These are phyloP conservation scores for Candida chauliodis DNA, from an alignment of 805 yeast genomes.

Conservation along the genomic window DNA sequence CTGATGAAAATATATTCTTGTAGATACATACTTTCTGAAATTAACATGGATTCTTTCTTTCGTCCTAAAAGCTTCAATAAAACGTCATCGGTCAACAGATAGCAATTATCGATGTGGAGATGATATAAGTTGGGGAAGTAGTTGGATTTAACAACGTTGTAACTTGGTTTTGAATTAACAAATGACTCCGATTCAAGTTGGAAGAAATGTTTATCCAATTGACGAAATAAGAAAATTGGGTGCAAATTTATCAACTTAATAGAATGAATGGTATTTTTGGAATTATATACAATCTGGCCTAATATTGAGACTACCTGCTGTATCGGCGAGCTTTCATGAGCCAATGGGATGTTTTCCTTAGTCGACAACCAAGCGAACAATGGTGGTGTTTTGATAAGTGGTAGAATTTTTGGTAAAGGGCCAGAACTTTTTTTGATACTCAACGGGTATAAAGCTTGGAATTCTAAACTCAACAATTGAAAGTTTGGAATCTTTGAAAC, in stretches of 20 bases:
- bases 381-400: not conserved
- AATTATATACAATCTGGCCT: not conserved
- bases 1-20: not conserved
- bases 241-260: slow-evolving; percentile 2
- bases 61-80: slow-evolving; percentile 2
- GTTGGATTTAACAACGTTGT: not conserved
- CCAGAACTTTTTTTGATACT: not conserved
- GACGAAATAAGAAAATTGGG: slow-evolving; percentile 1
- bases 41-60: not conserved
- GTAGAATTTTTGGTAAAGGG: not conserved
- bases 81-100: slow-evolving; percentile 1
- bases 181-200: not conserved
- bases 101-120: slow-evolving; percentile 1
- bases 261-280: not conserved
- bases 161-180: not conserved
- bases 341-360: slow-evolving; percentile 4
- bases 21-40: slow-evolving; percentile 1
- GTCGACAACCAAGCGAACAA: not conserved
- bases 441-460: slow-evolving; percentile 3
- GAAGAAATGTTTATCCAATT: not conserved
- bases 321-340: slow-evolving; percentile 3
- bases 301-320: not conserved
- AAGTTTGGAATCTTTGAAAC: not conserved
- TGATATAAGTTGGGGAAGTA: slow-evolving; percentile 1
- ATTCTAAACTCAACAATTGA: not conserved